phyloP scores from a whole-genome alignment of 768 basidiomycete genomes.

The Suillus americanus region DNA sequence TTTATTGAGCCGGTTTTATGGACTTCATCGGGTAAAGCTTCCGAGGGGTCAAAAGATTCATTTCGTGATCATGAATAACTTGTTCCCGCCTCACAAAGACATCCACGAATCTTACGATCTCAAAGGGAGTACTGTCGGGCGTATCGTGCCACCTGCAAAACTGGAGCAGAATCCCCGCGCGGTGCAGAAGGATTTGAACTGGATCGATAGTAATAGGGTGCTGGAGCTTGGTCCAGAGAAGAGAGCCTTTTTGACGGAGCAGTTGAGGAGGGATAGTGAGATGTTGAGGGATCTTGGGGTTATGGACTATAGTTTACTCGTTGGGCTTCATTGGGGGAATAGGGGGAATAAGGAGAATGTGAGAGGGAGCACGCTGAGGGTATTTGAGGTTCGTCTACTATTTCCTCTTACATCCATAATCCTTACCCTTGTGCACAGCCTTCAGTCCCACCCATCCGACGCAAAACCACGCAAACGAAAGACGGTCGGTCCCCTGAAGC shows the following conservation, averaged over 20 bases:
- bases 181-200: slow-evolving; percentile 94
- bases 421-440: slow-evolving; percentile 44
- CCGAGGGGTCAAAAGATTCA: slow-evolving; percentile 94
- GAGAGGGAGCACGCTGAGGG: slow-evolving; percentile 84
- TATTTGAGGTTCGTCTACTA: slow-evolving; percentile 74
- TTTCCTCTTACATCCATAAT: background rate
- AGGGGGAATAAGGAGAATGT: slow-evolving; percentile 92
- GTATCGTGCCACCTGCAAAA: slow-evolving; percentile 85
- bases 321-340: slow-evolving; percentile 91
- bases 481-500: slow-evolving; percentile 67
- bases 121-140: slow-evolving; percentile 91
- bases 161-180: slow-evolving; percentile 76
- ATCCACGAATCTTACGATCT: slow-evolving; percentile 97
- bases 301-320: slow-evolving; percentile 95
- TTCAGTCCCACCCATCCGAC: slow-evolving; percentile 61
- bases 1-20: slow-evolving; percentile 91
- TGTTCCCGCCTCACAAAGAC: slow-evolving; percentile 96
- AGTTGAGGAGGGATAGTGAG: slow-evolving; percentile 84
- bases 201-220: slow-evolving; percentile 77
- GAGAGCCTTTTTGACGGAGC: slow-evolving; percentile 85
- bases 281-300: slow-evolving; percentile 80
- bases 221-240: slow-evolving; percentile 97
- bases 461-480: slow-evolving; percentile 59
- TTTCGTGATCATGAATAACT: slow-evolving; percentile 99
- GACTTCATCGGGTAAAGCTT: slow-evolving; percentile 95